Evolutionary conservation across 352 stramenopile species (phyloP), one percentile per base, ranked within the genome.

Genomic region (Pythium folliculosum): DNA sequence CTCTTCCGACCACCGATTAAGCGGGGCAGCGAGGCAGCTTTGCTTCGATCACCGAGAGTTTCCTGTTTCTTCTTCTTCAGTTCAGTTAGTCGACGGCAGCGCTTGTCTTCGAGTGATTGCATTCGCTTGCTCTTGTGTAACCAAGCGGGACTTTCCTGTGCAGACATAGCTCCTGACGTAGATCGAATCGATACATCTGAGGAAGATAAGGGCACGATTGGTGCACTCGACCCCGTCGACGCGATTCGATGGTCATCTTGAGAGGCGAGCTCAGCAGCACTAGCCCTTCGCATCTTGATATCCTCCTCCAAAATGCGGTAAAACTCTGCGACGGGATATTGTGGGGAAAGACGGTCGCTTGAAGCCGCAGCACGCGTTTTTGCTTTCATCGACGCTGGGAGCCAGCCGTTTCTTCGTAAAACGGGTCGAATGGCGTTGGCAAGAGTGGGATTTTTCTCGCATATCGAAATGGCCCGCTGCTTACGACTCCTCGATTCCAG

Each of bases 1-100:
- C 82, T 91, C 58, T 89, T 91, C 0, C 76, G 68, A 0, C 86
- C 86, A n/a, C 86, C 86, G 76, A 95, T 91, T 16, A 95, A 62
- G 5, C 86, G 67, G 8, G 86, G 86, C 4, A 95, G 58, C 0
- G 66, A 69, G 5, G 78, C 63, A 1, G 72, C 81, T 61, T 87
- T 88, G 40, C 77, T 66, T 4, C 63, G 72, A 66, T 95, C 77
- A 6, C 84, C 86, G 16, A 90, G 55, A 0, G 80, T 81, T 23
- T 82, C 65, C 14, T 86, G 83, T 49, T 92, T 93, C 19, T 83
- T 70, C 13, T 78, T 76, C 25, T 89, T 77, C 0, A 95, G 63
- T 2, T 62, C 44, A 0, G 37, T 51, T 2, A 94, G 59, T 21
- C 77, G 76, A 0, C 69, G 61, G 57, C 61, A 70, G n/a, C 86